Percentiles rank a stretch among this genome's conserved stretches.
phyloP scores from a whole-genome alignment of 2,329 filamentous ascomycete species.

The Aureobasidium sp. region DNA sequence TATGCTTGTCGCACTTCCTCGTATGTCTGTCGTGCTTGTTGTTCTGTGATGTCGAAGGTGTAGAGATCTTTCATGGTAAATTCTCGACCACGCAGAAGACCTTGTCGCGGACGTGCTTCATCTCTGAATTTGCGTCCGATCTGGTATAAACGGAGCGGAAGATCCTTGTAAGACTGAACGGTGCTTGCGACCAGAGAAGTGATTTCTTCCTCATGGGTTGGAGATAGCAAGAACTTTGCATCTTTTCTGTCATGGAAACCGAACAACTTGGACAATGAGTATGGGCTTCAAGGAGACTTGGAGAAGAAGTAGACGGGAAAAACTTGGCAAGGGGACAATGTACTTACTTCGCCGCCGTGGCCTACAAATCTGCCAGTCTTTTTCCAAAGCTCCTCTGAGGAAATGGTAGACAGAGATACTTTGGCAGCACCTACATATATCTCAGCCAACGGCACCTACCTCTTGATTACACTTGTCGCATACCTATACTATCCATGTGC shows the following conservation, averaged over 20 bases:
- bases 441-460: constrained; percentile 7
- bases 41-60: constrained; percentile 70
- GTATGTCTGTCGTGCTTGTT: constrained; percentile 75
- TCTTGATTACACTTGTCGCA: constrained; percentile 11
- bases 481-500: constrained; percentile 73
- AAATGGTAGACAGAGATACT: constrained; percentile 75
- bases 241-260: constrained; percentile 73
- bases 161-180: constrained; percentile 73
- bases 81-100: constrained; percentile 78
- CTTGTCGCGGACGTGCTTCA: constrained; percentile 80
- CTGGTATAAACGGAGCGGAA: constrained; percentile 85
- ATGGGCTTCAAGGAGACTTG: not conserved
- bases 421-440: constrained; percentile 61
- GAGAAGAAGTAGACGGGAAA: not conserved
- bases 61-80: constrained; percentile 99
- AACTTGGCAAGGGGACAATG: not conserved
- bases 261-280: constrained; percentile 56
- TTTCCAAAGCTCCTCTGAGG: constrained; percentile 76
- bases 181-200: constrained; percentile 68
- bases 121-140: constrained; percentile 92
- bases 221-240: constrained; percentile 67
- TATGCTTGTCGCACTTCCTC: constrained; percentile 67
- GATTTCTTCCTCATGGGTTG: constrained; percentile 96
- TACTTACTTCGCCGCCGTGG: constrained; percentile 61
- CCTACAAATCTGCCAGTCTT: constrained; percentile 73